Evolutionary conservation across 139 green algal species (phyloP), one percentile per base, ranked within the genome.

Genomic region (Zygnema cylindricum): DNA sequence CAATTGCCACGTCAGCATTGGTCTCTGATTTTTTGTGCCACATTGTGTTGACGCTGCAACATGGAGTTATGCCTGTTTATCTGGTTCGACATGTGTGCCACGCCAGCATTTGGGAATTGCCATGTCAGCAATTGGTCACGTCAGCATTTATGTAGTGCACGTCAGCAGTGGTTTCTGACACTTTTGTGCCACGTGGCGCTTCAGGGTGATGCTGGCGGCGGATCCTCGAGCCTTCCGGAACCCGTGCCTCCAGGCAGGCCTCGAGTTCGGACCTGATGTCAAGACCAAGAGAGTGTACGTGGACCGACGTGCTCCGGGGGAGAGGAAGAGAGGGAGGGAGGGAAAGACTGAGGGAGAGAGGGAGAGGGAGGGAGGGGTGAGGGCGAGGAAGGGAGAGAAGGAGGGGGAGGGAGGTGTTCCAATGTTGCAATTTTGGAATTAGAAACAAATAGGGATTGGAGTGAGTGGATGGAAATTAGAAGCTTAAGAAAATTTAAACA

Each of bases 251-350:
- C 49, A 85, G 30, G 78, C 78, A 30, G 78, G 49, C 25, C 78
- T 85, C 1, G 78, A 55, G 49, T 85, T 85, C 39, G 39, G 42
- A 36, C 42, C 81, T 33, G 43, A 78, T 30, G 81, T 55, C 49
- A 78, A 87, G 81, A 21, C n/a, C 3, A 81, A 81, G n/a, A 30
- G 55, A 41, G 55, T 78, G 81, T 77, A 69, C 76, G 81, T 42
- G 3, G 71, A 35, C 36, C 11, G 71, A 21, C 7, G 71, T 36
- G 30, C 36, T 81, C 36, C 25, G 71, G 57, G 57, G 30, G 57
- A 73, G 57, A 73, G 57, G 57, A 30, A 73, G 57, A 73, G 57
- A 73, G 57, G 57, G 30, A 73, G 57, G 57, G 57, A 73, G n/a
- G n/a, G n/a, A n/a, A n/a, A n/a, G n/a, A n/a, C n/a, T n/a, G n/a